Evolutionary conservation across 768 basidiomycete species (phyloP).

Genomic region (Podaxis sp.): DNA sequence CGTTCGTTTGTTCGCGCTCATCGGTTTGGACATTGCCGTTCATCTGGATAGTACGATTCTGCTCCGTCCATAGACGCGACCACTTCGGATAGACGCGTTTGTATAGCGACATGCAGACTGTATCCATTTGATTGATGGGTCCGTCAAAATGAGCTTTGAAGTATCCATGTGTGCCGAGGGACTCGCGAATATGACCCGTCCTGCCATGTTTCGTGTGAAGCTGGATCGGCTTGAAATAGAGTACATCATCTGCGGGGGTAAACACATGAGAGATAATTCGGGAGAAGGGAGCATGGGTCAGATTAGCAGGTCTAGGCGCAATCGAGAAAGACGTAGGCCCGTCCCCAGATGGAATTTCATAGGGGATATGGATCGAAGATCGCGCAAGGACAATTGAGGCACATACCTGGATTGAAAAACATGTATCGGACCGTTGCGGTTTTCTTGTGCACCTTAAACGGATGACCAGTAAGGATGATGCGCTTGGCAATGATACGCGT

Average conservation of each 20-base stretch:
- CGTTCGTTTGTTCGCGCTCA: neutral
- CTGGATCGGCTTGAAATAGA: conserved; percentile 92
- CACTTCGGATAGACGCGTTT: conserved; percentile 94
- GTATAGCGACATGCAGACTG: conserved; percentile 92
- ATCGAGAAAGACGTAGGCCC: neutral
- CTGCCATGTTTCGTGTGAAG: conserved; percentile 90
- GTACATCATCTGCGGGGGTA: conserved; percentile 64
- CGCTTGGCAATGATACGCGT: conserved; percentile 91
- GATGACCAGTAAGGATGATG: conserved; percentile 93
- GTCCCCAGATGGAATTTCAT: neutral
- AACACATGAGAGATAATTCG: neutral
- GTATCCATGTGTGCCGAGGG: conserved; percentile 95
- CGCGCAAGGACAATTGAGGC: conserved; percentile 9
- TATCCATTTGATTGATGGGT: conserved; percentile 94
- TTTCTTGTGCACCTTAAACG: conserved; percentile 96
- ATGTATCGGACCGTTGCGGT: conserved; percentile 97
- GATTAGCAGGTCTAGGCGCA: neutral
- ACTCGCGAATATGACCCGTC: conserved; percentile 85
- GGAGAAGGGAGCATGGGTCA: neutral
- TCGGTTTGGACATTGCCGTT: conserved; percentile 9
- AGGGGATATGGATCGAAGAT: conserved; percentile 11
- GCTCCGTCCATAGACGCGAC: conserved; percentile 52
- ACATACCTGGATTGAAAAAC: conserved; percentile 88
- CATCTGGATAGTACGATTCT: neutral
- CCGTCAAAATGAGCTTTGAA: conserved; percentile 97